Conservation (phyloP, 179 eudicot species). For the Silene coronaria region DNA sequence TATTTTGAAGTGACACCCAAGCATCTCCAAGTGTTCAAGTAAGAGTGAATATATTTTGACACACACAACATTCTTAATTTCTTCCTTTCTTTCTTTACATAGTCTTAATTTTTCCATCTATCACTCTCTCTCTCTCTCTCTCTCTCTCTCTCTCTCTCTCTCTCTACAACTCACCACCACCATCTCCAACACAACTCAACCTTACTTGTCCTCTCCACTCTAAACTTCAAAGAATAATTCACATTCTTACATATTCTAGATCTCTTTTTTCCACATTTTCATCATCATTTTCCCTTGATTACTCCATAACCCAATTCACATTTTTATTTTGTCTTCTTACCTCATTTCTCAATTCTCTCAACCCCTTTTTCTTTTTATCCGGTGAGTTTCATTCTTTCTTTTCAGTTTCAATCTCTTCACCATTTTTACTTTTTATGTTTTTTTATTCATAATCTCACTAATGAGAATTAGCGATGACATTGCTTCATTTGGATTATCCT, state of each 20-base stretch:
- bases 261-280: slow-evolving; percentile 7
- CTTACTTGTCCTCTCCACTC: neutral
- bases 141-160: slow-evolving; percentile 14
- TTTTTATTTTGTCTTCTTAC: neutral
- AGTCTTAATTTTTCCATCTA: slow-evolving; percentile 10
- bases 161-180: slow-evolving; percentile 15
- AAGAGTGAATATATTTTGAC: neutral
- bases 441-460: neutral
- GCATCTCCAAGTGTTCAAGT: neutral
- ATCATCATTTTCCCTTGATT: neutral
- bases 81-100: slow-evolving; percentile 1
- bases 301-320: neutral
- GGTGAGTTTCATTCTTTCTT: slow-evolving; percentile 16
- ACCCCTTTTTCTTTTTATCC: neutral
- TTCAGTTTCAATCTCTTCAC: neutral
- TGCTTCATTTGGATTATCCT: neutral
- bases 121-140: slow-evolving; percentile 6
- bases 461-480: no score
- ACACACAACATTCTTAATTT: no score
- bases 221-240: neutral
- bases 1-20: slow-evolving; percentile 41
- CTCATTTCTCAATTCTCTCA: neutral
- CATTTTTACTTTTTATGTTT: no score
- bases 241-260: slow-evolving; percentile 6
- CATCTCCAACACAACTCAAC: slow-evolving; percentile 11